phyloP scores from a whole-genome alignment of 139 green algal genomes.

The Zygnema circumcarinatum region DNA sequence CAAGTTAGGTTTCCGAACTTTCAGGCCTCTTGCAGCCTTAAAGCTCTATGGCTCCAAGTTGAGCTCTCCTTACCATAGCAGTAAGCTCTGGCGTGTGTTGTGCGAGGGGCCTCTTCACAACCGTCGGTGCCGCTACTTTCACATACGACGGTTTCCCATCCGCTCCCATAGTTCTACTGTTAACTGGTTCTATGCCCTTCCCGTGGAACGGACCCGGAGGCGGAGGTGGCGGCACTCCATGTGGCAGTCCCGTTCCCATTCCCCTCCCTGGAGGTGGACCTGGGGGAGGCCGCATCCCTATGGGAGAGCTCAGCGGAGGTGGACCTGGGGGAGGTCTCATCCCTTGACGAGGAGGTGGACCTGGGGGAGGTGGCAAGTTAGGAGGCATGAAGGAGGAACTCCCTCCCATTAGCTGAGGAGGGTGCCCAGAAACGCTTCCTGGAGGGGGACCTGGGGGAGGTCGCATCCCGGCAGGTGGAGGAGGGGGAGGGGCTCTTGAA shows the following conservation, averaged over 20 bases:
- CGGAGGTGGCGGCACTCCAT: neutral
- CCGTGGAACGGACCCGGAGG: neutral
- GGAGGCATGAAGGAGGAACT: too few relatives aligned
- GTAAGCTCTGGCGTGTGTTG: conserved; percentile 51
- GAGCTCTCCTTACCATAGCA: conserved; percentile 40
- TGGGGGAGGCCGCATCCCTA: conserved; percentile 32
- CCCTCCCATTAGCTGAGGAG: neutral
- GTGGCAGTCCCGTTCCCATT: conserved; percentile 6
- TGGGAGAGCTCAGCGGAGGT: neutral
- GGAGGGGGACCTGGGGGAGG: conserved; percentile 45
- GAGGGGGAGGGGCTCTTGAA: conserved; percentile 7
- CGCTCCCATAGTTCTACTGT: neutral
- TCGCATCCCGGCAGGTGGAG: conserved; percentile 19
- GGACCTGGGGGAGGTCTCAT: conserved; percentile 34
- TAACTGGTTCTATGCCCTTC: neutral
- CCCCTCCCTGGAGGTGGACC: conserved; percentile 22
- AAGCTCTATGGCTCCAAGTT: too few relatives aligned
- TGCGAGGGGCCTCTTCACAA: conserved; percentile 43
- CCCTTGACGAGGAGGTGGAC: neutral
- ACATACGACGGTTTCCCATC: conserved; percentile 41
- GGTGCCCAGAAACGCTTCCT: neutral
- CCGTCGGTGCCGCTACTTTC: conserved; percentile 42
- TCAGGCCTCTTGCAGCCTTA: too few relatives aligned
- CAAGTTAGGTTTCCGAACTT: too few relatives aligned
- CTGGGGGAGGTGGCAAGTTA: neutral